A percentile compares a stretch with the other conserved stretches of the same genome.
Evolutionary conservation across 306 rosid species (phyloP).

Genomic region (Gastrolobium villosum): DNA sequence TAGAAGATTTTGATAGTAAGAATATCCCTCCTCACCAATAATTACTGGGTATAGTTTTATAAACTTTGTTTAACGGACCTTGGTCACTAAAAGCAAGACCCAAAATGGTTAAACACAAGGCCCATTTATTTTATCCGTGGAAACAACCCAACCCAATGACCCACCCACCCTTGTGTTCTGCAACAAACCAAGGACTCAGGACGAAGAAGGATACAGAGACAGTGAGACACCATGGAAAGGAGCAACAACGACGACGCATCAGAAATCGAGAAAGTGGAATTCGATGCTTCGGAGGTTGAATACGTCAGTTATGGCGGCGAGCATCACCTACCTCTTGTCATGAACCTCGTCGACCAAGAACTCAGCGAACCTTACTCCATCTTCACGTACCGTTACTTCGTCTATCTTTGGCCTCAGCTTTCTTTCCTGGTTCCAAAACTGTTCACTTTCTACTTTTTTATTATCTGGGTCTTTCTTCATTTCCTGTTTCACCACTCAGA

Average conservation of each 20-base stretch:
- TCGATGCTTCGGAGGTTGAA: conserved; percentile 69
- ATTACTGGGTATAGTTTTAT: too few relatives aligned
- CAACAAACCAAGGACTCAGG: neutral
- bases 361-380: conserved; percentile 99
- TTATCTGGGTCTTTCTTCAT: neutral
- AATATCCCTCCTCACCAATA: too few relatives aligned
- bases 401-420: conserved; percentile 96
- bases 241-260: conserved; percentile 45
- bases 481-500: neutral
- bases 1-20: too few relatives aligned
- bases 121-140: neutral
- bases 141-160: neutral
- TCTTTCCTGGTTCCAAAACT: conserved; percentile 71
- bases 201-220: neutral
- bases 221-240: conserved; percentile 47
- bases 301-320: conserved; percentile 90
- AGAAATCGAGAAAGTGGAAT: conserved; percentile 54
- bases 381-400: conserved; percentile 96
- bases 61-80: too few relatives aligned
- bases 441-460: conserved; percentile 6
- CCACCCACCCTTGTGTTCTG: neutral
- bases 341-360: conserved; percentile 90
- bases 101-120: neutral
- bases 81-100: neutral
- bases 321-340: conserved; percentile 86